Conservation (phyloP, 2,329 filamentous ascomycete species). For the Sporothrix inflata region DNA sequence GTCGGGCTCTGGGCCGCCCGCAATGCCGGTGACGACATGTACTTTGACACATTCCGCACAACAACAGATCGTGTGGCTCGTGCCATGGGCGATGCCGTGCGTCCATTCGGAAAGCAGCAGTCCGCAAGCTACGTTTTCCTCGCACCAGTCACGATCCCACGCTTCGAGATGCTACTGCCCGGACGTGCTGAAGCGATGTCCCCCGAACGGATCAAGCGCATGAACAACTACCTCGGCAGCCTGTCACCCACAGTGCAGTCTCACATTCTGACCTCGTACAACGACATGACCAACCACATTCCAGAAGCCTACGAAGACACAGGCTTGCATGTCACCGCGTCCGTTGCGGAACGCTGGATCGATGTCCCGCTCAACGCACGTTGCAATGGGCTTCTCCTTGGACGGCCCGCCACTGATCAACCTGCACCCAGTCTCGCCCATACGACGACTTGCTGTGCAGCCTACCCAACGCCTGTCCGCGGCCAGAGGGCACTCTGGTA, state of each 20-base stretch:
- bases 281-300: constrained; percentile 48
- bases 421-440: constrained; percentile 39
- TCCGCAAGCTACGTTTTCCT: constrained; percentile 38
- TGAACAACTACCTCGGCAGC: constrained; percentile 56
- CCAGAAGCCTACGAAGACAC: constrained; percentile 48
- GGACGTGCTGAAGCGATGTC: constrained; percentile 49
- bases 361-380: constrained; percentile 58
- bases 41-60: constrained; percentile 50
- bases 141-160: constrained; percentile 47
- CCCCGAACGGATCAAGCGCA: constrained; percentile 52
- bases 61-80: constrained; percentile 50
- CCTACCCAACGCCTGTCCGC: constrained; percentile 44
- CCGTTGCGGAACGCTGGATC: constrained; percentile 51
- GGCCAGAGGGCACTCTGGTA: constrained; percentile 41
- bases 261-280: constrained; percentile 55
- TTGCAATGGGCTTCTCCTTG: constrained; percentile 53
- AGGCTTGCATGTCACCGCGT: constrained; percentile 53
- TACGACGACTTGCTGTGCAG: constrained; percentile 57
- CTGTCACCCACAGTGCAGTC: constrained; percentile 46
- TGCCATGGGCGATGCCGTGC: constrained; percentile 10
- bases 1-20: constrained; percentile 59
- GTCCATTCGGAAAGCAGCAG: not conserved
- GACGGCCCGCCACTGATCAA: constrained; percentile 38
- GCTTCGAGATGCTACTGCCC: constrained; percentile 48
- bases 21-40: constrained; percentile 49